These are phyloP conservation scores for Beauveria medogensis DNA, from an alignment of 2,329 filamentous ascomycete genomes.

Conservation along the genomic window DNA sequence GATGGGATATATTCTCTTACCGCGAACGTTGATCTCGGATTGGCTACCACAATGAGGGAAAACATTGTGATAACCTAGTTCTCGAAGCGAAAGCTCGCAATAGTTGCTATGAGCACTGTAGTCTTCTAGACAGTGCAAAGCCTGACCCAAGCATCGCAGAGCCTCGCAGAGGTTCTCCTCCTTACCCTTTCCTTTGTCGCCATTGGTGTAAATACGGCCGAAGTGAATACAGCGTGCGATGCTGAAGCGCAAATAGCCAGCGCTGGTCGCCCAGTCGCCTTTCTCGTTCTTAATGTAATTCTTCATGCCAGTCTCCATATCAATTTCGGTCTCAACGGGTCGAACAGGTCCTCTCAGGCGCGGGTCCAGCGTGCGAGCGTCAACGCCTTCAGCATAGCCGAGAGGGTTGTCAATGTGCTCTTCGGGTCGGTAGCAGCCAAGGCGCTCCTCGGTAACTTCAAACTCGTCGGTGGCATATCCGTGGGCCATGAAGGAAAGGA, in stretches of 20 bases:
- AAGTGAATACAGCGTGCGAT: constrained; percentile 68
- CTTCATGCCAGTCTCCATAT: constrained; percentile 84
- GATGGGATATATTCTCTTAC: constrained; percentile 62
- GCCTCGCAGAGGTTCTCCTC: constrained; percentile 77
- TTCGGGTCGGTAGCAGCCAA: constrained; percentile 75
- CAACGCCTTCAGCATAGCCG: constrained; percentile 76
- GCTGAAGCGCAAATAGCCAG: constrained; percentile 74
- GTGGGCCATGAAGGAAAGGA: constrained; percentile 72
- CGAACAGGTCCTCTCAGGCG: constrained; percentile 75
- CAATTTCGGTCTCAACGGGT: constrained; percentile 63
- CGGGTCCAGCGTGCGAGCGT: constrained; percentile 74
- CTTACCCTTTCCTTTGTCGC: constrained; percentile 50
- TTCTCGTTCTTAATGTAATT: constrained; percentile 95
- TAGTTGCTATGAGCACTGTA: constrained; percentile 78
- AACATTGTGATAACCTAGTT: constrained; percentile 58
- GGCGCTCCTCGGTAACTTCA: constrained; percentile 70
- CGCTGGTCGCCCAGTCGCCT: constrained; percentile 81
- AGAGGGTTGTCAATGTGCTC: constrained; percentile 70
- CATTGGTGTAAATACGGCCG: constrained; percentile 65
- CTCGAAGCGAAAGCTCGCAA: constrained; percentile 60
- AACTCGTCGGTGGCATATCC: constrained; percentile 83
- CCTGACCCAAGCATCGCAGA: constrained; percentile 66
- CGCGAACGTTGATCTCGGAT: constrained; percentile 55
- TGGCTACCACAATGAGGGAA: constrained; percentile 65
- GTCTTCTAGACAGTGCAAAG: constrained; percentile 70